Base-by-base conservation (phyloP, 2,329 filamentous ascomycete genomes). In the Juglanconis juglandina region DNA sequence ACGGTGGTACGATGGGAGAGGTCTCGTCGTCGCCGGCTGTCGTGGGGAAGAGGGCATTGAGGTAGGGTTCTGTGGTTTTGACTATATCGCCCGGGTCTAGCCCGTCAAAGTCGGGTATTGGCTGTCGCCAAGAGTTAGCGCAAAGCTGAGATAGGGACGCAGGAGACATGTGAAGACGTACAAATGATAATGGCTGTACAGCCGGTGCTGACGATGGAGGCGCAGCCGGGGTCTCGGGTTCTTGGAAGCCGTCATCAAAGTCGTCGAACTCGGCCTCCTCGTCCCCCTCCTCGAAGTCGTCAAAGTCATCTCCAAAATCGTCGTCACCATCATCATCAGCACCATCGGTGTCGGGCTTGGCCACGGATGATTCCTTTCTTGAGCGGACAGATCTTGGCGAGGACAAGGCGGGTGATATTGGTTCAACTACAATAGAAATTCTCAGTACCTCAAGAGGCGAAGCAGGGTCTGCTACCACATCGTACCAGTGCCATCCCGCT, bases 211-310 rank as follows among this genome's bases (percentile, higher is more conserved):
- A 65, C 53, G 58, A 66, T 62, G 67, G 63, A 48, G 60, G 65
- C 72, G 81, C 76, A 69, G 80, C 79, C 69, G 81, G 78, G 65
- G 81, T 72, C 58, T 79, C 78, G 59, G 83, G 72, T 70, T 85
- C 78, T 68, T 91, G 83, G 70, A 91, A 91, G 42, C 81, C 87
- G 66, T 88, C 89, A 69, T 89, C 87, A 73, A 91, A 92, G 68
- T 90, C 88, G 68, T 86, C 85, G 75, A 88, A 87, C 68, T 83
- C 83, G 49, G 76, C 80, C 65, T 79, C 79, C 59, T 77, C 77
- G 63, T 79, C 81, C 53, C 82, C 83, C 68, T 86, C 84, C 67
- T 85, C 82, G 65, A 87, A 87, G 63, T 86, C 84, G 70, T 87
- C 83, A 73, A 84, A 82, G 63, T 86, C 84, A 67, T 86, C 83